Conservation (phyloP, 73 alveolate genomes). For the Durusdinium trenchii region DNA sequence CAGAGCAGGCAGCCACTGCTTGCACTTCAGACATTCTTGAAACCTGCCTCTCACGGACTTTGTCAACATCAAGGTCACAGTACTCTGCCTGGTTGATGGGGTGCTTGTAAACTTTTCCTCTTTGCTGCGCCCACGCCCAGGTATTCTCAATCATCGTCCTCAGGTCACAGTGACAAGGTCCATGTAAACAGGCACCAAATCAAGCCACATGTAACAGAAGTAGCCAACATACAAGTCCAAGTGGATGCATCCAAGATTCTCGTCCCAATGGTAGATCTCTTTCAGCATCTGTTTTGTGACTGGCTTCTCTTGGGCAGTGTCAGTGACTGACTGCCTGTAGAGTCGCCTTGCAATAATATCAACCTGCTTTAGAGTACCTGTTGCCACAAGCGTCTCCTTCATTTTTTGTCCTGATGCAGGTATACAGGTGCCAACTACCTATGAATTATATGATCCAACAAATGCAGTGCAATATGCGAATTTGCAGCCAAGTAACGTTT, state of each 20-base stretch:
- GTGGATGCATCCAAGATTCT: neutral
- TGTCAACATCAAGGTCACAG: constrained; percentile 1
- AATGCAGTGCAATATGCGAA: neutral
- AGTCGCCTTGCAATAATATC: neutral
- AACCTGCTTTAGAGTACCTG: neutral
- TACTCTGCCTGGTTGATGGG: constrained; percentile 36
- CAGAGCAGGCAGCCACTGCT: neutral
- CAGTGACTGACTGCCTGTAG: neutral
- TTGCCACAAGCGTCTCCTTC: neutral
- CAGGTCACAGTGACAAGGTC: neutral
- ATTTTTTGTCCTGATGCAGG: neutral
- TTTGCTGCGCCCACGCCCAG: neutral
- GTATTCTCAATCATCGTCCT: constrained; percentile 40
- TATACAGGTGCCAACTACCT: neutral
- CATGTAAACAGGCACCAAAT: neutral
- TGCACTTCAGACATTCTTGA: neutral
- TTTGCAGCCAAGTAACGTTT: neutral
- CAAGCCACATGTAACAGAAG: neutral
- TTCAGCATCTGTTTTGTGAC: neutral
- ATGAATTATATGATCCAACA: neutral
- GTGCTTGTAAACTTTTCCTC: neutral
- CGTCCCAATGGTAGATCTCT: neutral
- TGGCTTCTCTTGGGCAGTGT: neutral
- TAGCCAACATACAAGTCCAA: no score
- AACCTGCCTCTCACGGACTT: neutral